phyloP scores from a whole-genome alignment of 768 basidiomycete species.

The Termitomyces titanicus region DNA sequence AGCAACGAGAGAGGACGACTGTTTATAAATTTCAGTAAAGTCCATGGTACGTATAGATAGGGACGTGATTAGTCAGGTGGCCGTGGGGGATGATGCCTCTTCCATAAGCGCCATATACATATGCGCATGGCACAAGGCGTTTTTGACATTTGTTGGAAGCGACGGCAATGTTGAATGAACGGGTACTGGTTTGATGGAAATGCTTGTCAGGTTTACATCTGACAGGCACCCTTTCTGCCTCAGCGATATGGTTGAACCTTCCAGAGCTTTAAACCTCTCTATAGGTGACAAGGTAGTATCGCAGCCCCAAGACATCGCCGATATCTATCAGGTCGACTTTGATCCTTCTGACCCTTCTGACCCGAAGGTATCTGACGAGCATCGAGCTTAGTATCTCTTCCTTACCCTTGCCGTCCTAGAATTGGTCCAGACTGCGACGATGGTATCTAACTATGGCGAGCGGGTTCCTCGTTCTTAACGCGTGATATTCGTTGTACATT shows the following conservation, averaged over 20 bases:
- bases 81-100: background rate
- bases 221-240: background rate
- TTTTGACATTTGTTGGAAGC: conserved; percentile 1
- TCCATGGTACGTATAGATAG: conserved; percentile 47
- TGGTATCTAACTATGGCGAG: conserved; percentile 45
- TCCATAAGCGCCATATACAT: too few relatives aligned
- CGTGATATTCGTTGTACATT: conserved; percentile 32
- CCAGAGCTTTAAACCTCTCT: conserved; percentile 1
- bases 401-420: conserved; percentile 28
- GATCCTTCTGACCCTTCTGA: conserved; percentile 38
- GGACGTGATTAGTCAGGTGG: background rate
- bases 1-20: conserved; percentile 62
- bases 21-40: conserved; percentile 83
- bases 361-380: conserved; percentile 35
- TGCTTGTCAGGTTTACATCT: background rate
- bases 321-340: conserved; percentile 33
- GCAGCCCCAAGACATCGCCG: conserved; percentile 12
- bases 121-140: too few relatives aligned
- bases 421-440: conserved; percentile 40
- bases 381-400: background rate
- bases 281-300: conserved; percentile 1
- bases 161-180: conserved; percentile 3
- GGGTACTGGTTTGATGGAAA: background rate
- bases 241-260: conserved; percentile 1
- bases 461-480: conserved; percentile 51